A percentile compares a stretch with the other conserved stretches of the same genome.
Conservation (phyloP, 2,329 filamentous ascomycete species). For the Sordariomycetes sp. region DNA sequence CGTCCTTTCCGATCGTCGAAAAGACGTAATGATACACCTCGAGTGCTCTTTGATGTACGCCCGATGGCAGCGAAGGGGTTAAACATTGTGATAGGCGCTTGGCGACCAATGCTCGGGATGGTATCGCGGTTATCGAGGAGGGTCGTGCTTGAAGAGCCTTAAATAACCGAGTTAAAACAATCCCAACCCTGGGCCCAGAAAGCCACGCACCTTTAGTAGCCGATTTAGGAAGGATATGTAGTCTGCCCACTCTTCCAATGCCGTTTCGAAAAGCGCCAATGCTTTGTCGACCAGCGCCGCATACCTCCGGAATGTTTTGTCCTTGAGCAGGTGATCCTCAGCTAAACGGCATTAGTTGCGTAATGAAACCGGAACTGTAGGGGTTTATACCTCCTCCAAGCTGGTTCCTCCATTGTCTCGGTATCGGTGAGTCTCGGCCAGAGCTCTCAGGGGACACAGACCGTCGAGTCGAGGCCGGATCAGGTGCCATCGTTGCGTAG, state of each 20-base stretch:
- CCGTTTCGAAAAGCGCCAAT: conserved; percentile 81
- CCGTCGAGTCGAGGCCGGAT: conserved; percentile 45
- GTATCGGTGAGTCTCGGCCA: conserved; percentile 67
- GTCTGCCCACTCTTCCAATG: conserved; percentile 97
- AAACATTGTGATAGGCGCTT: conserved; percentile 92
- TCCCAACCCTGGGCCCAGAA: not conserved
- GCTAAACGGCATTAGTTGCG: not conserved
- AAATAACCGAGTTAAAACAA: conserved; percentile 3
- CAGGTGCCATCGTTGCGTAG: conserved; percentile 50
- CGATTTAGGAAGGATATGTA: conserved; percentile 96
- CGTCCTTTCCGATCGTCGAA: conserved; percentile 70
- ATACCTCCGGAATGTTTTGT: conserved; percentile 77
- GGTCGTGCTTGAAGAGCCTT: conserved; percentile 85
- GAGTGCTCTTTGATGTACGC: conserved; percentile 93
- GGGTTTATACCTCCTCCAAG: conserved; percentile 60
- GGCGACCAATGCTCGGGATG: conserved; percentile 73
- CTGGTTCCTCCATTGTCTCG: conserved; percentile 69
- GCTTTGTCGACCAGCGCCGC: conserved; percentile 80
- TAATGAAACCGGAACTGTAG: not conserved
- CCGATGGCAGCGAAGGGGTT: conserved; percentile 85
- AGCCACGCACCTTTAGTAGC: conserved; percentile 62
- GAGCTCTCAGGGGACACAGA: conserved; percentile 74
- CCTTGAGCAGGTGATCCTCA: conserved; percentile 50
- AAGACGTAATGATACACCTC: conserved; percentile 93
- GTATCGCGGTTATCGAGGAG: conserved; percentile 60